These are phyloP conservation scores for Colletotrichum orbiculare DNA, from an alignment of 2,329 filamentous ascomycete genomes.

Conservation along the genomic window DNA sequence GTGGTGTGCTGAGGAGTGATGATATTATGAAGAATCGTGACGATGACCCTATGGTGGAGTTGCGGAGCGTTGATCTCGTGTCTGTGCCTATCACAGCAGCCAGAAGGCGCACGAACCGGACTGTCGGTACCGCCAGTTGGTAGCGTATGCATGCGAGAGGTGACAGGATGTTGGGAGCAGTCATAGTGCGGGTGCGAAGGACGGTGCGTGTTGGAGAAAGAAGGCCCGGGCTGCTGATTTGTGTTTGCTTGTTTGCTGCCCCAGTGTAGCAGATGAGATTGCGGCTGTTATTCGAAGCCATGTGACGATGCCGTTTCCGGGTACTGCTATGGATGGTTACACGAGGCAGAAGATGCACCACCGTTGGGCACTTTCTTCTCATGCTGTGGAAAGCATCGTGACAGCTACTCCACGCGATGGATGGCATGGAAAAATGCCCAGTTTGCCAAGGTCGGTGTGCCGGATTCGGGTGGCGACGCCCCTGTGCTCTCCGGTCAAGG, in stretches of 20 bases:
- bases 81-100: neutral
- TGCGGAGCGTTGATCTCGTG: neutral
- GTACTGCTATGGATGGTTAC: slow-evolving; percentile 1
- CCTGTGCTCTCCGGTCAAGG: neutral
- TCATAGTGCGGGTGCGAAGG: neutral
- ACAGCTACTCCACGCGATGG: neutral
- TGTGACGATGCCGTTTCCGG: slow-evolving; percentile 3
- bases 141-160: slow-evolving; percentile 3
- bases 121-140: slow-evolving; percentile 23
- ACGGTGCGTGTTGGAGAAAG: neutral
- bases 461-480: neutral
- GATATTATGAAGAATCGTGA: slow-evolving; percentile 27
- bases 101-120: slow-evolving; percentile 12
- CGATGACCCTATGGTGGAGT: neutral
- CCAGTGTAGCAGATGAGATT: slow-evolving; percentile 1
- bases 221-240: neutral
- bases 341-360: slow-evolving; percentile 3
- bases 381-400: slow-evolving; percentile 1
- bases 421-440: neutral
- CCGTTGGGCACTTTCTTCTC: slow-evolving; percentile 6
- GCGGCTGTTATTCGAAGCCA: neutral
- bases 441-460: slow-evolving; percentile 6
- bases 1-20: slow-evolving; percentile 13
- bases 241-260: slow-evolving; percentile 20
- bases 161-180: slow-evolving; percentile 8